Percentiles rank a stretch among this genome's conserved stretches.
These are phyloP conservation scores for Diaporthe amygdali DNA, from an alignment of 2,329 filamentous ascomycete species.

Conservation along the genomic window DNA sequence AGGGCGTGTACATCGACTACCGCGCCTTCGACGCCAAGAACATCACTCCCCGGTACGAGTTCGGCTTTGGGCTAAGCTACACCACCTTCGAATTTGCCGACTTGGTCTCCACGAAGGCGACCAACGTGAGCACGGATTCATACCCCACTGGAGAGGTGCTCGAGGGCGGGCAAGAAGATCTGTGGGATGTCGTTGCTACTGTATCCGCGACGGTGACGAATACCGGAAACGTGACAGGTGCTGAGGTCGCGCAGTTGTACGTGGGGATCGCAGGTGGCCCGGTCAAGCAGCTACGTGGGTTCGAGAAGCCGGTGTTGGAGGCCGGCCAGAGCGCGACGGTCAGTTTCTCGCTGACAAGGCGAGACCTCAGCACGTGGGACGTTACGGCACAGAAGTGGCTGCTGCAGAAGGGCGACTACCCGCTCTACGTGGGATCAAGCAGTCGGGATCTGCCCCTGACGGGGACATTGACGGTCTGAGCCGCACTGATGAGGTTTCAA, in stretches of 20 bases:
- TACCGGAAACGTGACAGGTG: constrained; percentile 40
- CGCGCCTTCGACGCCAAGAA: constrained; percentile 55
- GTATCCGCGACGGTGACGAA: constrained; percentile 40
- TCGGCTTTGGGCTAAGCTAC: constrained; percentile 62
- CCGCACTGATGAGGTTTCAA: too few species aligned
- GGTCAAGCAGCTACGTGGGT: constrained; percentile 62
- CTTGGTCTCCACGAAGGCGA: constrained; percentile 38
- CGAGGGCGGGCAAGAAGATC: constrained; percentile 50
- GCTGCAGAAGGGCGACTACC: constrained; percentile 46
- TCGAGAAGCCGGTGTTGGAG: constrained; percentile 59
- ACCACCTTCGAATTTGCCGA: constrained; percentile 55
- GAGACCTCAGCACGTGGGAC: constrained; percentile 70
- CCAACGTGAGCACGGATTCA: constrained; percentile 32
- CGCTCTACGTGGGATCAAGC: constrained; percentile 47
- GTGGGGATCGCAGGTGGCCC: constrained; percentile 51
- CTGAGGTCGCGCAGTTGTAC: constrained; percentile 51
- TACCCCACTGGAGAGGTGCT: constrained; percentile 45
- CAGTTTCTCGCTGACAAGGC: constrained; percentile 56
- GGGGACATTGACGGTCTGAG: constrained; percentile 37
- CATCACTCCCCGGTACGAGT: constrained; percentile 57
- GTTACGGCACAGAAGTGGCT: constrained; percentile 62
- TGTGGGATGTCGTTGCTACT: constrained; percentile 50
- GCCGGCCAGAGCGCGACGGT: constrained; percentile 48
- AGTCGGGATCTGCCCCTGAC: constrained; percentile 57
- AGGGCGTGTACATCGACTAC: constrained; percentile 59